These are phyloP conservation scores for Colletotrichum filicis DNA, from an alignment of 2,329 filamentous ascomycete genomes.

Conservation along the genomic window DNA sequence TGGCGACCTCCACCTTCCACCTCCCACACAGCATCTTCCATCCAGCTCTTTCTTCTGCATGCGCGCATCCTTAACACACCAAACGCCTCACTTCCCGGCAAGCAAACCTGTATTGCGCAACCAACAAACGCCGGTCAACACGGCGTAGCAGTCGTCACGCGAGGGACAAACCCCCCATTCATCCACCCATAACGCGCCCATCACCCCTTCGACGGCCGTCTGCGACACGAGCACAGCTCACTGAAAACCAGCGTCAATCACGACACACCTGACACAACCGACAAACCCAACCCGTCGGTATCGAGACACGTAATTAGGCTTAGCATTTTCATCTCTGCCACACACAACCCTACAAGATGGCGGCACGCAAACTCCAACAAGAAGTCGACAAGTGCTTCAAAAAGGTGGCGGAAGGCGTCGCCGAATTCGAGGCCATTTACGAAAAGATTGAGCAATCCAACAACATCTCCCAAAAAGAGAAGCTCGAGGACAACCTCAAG, in stretches of 20 bases:
- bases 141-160: slow-evolving; percentile 19
- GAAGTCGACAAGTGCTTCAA: slow-evolving; percentile 99
- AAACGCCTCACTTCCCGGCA: slow-evolving; percentile 33
- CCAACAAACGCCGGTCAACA: slow-evolving; percentile 18
- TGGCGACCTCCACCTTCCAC: neutral
- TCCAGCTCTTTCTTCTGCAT: slow-evolving; percentile 32
- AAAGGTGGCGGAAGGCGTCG: slow-evolving; percentile 92
- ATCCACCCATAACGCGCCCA: neutral
- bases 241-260: slow-evolving; percentile 14
- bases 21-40: slow-evolving; percentile 17
- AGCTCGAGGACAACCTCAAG: slow-evolving; percentile 97
- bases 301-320: slow-evolving; percentile 8
- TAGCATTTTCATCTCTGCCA: neutral
- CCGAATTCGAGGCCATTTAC: slow-evolving; percentile 93
- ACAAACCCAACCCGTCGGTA: slow-evolving; percentile 16
- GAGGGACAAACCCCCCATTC: slow-evolving; percentile 5
- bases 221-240: slow-evolving; percentile 18
- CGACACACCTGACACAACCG: slow-evolving; percentile 11
- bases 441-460: slow-evolving; percentile 96
- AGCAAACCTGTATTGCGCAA: slow-evolving; percentile 28
- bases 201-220: neutral
- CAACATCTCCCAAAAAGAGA: slow-evolving; percentile 96
- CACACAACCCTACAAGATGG: slow-evolving; percentile 70
- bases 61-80: slow-evolving; percentile 29
- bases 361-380: slow-evolving; percentile 94